Evolutionary conservation across 2,329 filamentous ascomycete species (phyloP).

Genomic region (Teratosphaeriaceae sp.): DNA sequence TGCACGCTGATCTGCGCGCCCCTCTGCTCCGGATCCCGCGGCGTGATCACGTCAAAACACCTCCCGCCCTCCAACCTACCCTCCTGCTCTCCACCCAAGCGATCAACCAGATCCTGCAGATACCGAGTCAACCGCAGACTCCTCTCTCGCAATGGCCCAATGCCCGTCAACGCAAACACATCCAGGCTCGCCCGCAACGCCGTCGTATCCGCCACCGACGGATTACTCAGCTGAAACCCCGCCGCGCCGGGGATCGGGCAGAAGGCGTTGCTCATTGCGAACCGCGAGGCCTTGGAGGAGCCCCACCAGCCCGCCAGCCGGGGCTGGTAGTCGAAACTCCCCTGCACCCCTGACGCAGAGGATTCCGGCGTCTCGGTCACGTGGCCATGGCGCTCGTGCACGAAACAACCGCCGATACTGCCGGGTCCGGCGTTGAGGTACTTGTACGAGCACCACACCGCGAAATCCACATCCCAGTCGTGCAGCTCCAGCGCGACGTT

Average conservation of each 20-base stretch:
- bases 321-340: slow-evolving; percentile 47
- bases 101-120: slow-evolving; percentile 58
- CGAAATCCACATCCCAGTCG: slow-evolving; percentile 88
- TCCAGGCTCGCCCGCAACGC: slow-evolving; percentile 66
- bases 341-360: slow-evolving; percentile 23
- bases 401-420: slow-evolving; percentile 70
- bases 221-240: slow-evolving; percentile 83
- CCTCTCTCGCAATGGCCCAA: slow-evolving; percentile 62
- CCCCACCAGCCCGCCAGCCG: slow-evolving; percentile 85
- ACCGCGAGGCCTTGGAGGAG: slow-evolving; percentile 66
- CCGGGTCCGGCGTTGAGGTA: slow-evolving; percentile 85
- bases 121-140: slow-evolving; percentile 70
- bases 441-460: slow-evolving; percentile 91
- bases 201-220: slow-evolving; percentile 69
- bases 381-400: slow-evolving; percentile 66
- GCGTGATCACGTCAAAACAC: slow-evolving; percentile 57
- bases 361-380: slow-evolving; percentile 33
- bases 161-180: slow-evolving; percentile 65
- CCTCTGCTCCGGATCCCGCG: slow-evolving; percentile 58
- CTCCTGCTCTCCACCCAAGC: slow-evolving; percentile 12
- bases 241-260: slow-evolving; percentile 68
- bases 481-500: slow-evolving; percentile 75
- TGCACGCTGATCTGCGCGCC: slow-evolving; percentile 75
- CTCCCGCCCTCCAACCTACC: slow-evolving; percentile 5
- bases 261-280: slow-evolving; percentile 79